These are phyloP conservation scores for Phallus indusiatus DNA, from an alignment of 768 basidiomycete genomes.

Conservation along the genomic window DNA sequence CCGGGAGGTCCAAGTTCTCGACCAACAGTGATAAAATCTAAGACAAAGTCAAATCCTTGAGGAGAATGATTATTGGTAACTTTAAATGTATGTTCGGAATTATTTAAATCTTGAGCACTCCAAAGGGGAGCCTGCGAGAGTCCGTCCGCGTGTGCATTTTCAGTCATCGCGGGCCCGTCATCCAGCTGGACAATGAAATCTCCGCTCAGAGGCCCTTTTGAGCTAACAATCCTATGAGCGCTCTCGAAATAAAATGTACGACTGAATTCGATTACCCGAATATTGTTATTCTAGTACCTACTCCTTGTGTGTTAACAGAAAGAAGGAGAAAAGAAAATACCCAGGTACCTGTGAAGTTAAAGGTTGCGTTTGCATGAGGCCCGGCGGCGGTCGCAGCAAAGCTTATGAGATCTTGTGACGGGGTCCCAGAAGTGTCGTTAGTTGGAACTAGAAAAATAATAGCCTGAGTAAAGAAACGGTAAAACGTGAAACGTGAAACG, in stretches of 20 bases:
- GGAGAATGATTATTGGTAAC: no score
- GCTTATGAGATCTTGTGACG: not conserved
- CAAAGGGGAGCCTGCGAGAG: no score
- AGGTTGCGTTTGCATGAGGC: not conserved
- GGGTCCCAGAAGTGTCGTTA: no score
- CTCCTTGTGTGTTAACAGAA: not conserved
- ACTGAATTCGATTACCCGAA: not conserved
- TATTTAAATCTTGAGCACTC: no score
- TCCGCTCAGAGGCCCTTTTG: not conserved
- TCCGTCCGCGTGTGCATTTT: no score
- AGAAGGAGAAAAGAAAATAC: not conserved
- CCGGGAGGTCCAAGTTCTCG: no score
- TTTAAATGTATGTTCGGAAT: no score
- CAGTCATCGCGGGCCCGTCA: no score
- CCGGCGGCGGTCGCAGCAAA: not conserved
- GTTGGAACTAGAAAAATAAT: no score
- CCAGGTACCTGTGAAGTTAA: not conserved
- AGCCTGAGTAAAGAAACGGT: no score
- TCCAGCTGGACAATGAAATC: not conserved
- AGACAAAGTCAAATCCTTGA: no score
- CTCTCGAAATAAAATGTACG: not conserved
- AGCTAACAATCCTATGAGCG: not conserved
- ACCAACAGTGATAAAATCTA: no score
- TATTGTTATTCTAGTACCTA: not conserved
- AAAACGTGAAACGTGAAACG: not conserved